Evolutionary conservation across 495 filamentous ascomycete genomes (phyloP), one percentile per base, ranked within the genome.

Genomic region (Neurospora tetraspora): DNA sequence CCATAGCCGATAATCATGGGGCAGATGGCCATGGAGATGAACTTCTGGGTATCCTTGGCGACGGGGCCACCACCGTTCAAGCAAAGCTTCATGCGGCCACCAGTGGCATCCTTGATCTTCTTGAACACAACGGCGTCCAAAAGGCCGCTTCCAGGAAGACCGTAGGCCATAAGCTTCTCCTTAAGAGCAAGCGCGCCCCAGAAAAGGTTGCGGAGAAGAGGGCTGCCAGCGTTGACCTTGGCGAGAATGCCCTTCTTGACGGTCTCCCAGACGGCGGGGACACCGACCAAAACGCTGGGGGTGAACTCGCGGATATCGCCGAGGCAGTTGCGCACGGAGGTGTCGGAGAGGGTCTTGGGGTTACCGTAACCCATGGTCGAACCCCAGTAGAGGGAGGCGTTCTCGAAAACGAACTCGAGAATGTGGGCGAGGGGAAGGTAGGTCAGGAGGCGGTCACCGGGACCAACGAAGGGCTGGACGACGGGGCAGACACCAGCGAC

Each of bases 291-390:
- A 74, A 99, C 89, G 23, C 92, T 94, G 31, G 96, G 96, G 78
- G 90, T 90, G 83, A 97, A 94, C 79, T 99, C 96, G 73, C 91
- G 89, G 77, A 99, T 98, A 80, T 99, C 96, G 73, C 96, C 96
- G 78, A 91, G 92, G 88, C 93, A 98, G 82, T 97, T 96, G 73
- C 92, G 90, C 77, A 98, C 92, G 16, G 92, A 96, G 72, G 85
- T 82, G 80, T 98, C 96, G 5, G 96, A 97, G 69, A 99, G 85
- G 1, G 96, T 99, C 78, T 92, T 92, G 9, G 94, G 92, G 81
- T 94, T 97, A 77, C 96, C 96, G 82, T 99, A 99, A 59, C 96
- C 96, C 94, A 99, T 98, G 53, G 91, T 94, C 45, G 93, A 91
- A 76, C 96, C 96, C 96, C 96, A 99, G 84, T 91, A 96, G 72